Percentiles rank a stretch among this genome's conserved stretches.
These are phyloP conservation scores for Sanghuangporus baumii DNA, from an alignment of 1,284 basidiomycete genomes.

Conservation along the genomic window DNA sequence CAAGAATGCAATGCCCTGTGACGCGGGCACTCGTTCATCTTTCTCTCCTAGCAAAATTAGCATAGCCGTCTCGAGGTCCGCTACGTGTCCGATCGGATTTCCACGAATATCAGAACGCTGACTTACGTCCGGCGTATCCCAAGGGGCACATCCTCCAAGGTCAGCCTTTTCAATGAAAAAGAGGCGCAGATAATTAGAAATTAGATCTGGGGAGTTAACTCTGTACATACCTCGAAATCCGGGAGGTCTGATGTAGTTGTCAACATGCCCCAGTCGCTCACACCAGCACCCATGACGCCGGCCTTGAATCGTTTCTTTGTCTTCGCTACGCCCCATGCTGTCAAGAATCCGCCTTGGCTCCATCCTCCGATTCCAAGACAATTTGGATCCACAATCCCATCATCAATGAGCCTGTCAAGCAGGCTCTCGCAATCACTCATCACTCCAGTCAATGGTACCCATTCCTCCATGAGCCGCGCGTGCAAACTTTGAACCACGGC, in stretches of 20 bases:
- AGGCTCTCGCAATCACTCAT: constrained; percentile 20
- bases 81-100: constrained; percentile 17
- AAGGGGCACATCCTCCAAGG: constrained; percentile 16
- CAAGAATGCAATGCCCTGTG: constrained; percentile 19
- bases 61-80: constrained; percentile 19
- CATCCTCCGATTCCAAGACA: constrained; percentile 21
- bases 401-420: constrained; percentile 18
- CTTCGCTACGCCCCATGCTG: constrained; percentile 20
- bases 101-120: constrained; percentile 5
- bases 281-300: constrained; percentile 20
- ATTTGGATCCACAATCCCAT: constrained; percentile 16
- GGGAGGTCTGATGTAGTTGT: constrained; percentile 16
- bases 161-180: constrained; percentile 4
- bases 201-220: background rate
- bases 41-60: constrained; percentile 21
- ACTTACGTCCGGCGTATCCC: constrained; percentile 10
- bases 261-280: constrained; percentile 20
- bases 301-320: constrained; percentile 21
- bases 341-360: constrained; percentile 22
- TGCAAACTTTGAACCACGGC: constrained; percentile 18
- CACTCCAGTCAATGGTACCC: constrained; percentile 21
- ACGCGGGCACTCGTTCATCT: constrained; percentile 18
- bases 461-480: constrained; percentile 15
- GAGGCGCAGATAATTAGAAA: background rate
- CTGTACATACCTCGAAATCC: constrained; percentile 14